These are phyloP conservation scores for Dictyostelium brefeldianum DNA, from an alignment of 78 protist genomes.

Conservation along the genomic window DNA sequence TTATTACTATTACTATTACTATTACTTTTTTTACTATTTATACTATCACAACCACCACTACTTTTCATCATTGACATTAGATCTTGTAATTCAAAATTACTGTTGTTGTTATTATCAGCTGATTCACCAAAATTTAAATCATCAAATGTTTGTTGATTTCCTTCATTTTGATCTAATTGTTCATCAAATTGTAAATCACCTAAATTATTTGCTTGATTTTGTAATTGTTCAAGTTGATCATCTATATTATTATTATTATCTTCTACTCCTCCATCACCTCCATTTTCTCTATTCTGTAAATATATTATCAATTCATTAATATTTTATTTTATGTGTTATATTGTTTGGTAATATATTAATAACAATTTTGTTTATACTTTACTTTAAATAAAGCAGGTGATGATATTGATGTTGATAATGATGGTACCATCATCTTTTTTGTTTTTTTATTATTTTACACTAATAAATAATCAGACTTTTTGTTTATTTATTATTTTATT, in stretches of 20 bases:
- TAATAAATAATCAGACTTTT: no score
- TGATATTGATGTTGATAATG: slow-evolving; percentile 68
- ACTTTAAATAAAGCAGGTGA: slow-evolving; percentile 75
- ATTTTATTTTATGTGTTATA: background rate
- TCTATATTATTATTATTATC: background rate
- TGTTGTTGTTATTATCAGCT: background rate
- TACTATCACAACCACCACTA: background rate
- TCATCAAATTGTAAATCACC: slow-evolving; percentile 25
- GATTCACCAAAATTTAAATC: background rate
- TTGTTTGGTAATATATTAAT: no score
- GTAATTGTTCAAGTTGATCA: slow-evolving; percentile 34
- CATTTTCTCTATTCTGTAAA: background rate
- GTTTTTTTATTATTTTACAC: background rate
- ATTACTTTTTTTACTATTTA: background rate
- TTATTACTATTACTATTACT: background rate
- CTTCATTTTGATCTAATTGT: background rate
- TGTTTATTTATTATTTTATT: no score
- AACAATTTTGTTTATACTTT: background rate
- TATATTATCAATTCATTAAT: background rate
- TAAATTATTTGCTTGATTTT: slow-evolving; percentile 6
- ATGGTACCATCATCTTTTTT: slow-evolving; percentile 55
- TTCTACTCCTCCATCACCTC: background rate
- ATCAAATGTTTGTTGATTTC: background rate
- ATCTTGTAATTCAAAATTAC: background rate
- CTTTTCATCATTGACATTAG: background rate